Base-by-base conservation (phyloP, 2,329 filamentous ascomycete genomes). In the Fusarium concolor region DNA sequence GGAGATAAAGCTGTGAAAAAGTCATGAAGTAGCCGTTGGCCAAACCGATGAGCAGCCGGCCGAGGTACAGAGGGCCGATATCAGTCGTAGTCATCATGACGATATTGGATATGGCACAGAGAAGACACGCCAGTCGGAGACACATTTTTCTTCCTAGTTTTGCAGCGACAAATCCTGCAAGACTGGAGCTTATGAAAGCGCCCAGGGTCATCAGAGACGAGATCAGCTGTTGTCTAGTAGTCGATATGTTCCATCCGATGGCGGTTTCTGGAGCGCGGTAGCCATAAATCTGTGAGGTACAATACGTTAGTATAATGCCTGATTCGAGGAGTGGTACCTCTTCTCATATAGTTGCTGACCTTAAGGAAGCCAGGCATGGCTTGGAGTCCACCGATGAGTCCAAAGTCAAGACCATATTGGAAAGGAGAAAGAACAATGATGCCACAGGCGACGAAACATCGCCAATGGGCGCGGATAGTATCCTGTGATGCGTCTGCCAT, bases 1-100 rank as follows among this genome's bases (percentile, higher is more conserved):
- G 70, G 2, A 72, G 60, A 12, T 72, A 72, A 0, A 72, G 67
- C 31, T 72, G 70, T 2, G 70, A 69, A 6, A 72, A 72, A 0
- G 65, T 72, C 70, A 72, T 72, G 33, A 72, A 72, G 28, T 71
- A 71, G 1, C 70, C 70, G 5, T 72, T 72, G 1, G 70, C 67
- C 4, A 72, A 46, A 10, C 70, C 70, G 3, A 72, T 71, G 3
- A 72, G 38, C 5, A 72, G 24, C 2, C 70, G 59, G 0, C 70
- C 70, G 1, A 52, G 37, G 8, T 72, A 72, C 0, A 72, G 44
- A 3, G 70, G 50, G 2, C 46, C 58, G n/a, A 72, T 72, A 2
- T 72, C 35, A 1, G 58, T 65, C 2, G 70, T 72, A 1, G 70
- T 50, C 70, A 72, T 72, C 70, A 72, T 72, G n/a, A 72, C 67